A percentile compares a stretch with the other conserved stretches of the same genome.
These are phyloP conservation scores for Baorangia bicolor DNA, from an alignment of 768 basidiomycete genomes.

Conservation along the genomic window DNA sequence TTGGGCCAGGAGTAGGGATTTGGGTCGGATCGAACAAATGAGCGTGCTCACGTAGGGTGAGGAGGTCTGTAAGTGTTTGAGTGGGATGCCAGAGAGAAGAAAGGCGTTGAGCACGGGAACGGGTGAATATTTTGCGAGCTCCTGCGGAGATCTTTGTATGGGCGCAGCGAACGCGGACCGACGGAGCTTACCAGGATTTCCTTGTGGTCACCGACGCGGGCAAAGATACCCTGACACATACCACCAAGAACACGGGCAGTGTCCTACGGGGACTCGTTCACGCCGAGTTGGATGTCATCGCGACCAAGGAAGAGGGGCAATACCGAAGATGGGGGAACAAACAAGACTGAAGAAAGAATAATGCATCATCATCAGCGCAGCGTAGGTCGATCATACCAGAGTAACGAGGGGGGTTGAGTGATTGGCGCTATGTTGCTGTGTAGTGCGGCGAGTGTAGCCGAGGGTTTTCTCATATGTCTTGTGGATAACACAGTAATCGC, in stretches of 20 bases:
- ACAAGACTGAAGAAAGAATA: too few species aligned
- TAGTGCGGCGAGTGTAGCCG: too few species aligned
- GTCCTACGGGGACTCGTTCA: conserved; percentile 87
- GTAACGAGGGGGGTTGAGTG: too few species aligned
- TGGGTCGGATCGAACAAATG: conserved; percentile 46
- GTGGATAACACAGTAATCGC: too few species aligned
- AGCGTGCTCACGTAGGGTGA: conserved; percentile 82
- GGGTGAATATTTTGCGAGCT: conserved; percentile 84
- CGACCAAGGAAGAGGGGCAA: conserved; percentile 87
- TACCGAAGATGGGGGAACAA: too few species aligned
- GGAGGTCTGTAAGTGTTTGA: conserved; percentile 88
- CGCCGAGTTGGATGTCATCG: conserved; percentile 93
- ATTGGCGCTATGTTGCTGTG: too few species aligned
- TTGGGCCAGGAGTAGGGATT: conserved; percentile 11
- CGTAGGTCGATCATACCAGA: too few species aligned
- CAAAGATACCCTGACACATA: conserved; percentile 97
- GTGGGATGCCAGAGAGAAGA: conserved; percentile 97
- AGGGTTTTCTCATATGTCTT: too few species aligned
- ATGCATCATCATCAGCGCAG: too few species aligned
- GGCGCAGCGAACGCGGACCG: not conserved
- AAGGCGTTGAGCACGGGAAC: conserved; percentile 97
- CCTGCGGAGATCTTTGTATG: conserved; percentile 45
- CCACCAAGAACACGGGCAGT: conserved; percentile 86
- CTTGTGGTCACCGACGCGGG: conserved; percentile 87
- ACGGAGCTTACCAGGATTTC: conserved; percentile 78